Conservation (phyloP, 2,329 filamentous ascomycete species). For the Polychaeton citri region DNA sequence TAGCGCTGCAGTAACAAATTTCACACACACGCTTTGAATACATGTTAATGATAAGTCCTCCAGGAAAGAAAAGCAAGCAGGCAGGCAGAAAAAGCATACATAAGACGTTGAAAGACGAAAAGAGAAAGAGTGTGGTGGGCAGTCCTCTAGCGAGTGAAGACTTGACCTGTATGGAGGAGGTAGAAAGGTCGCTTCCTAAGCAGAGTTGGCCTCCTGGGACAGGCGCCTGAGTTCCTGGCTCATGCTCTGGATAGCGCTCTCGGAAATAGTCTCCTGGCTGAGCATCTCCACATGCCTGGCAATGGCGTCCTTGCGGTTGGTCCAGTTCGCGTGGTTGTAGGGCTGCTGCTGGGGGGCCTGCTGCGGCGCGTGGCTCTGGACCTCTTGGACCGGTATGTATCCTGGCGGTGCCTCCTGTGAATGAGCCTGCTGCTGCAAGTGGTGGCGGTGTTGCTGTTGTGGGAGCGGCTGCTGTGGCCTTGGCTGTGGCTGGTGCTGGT, state of each 20-base stretch:
- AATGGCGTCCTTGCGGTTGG: neutral
- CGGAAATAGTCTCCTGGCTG: neutral
- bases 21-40: too few relatives aligned
- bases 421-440: neutral
- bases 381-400: neutral
- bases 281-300: neutral
- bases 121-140: too few relatives aligned
- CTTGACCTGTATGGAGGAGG: too few relatives aligned
- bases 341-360: neutral
- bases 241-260: neutral
- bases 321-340: neutral
- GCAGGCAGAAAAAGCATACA: too few relatives aligned
- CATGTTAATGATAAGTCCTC: too few relatives aligned
- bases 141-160: too few relatives aligned
- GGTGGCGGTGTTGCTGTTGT: neutral
- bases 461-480: neutral
- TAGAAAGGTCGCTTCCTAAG: neutral
- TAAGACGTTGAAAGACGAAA: too few relatives aligned
- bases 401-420: neutral
- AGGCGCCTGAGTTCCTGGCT: constrained; percentile 4
- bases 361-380: neutral
- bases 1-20: too few relatives aligned
- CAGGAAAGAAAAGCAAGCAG: too few relatives aligned
- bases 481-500: neutral
- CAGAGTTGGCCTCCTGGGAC: constrained; percentile 10